phyloP scores from a whole-genome alignment of 23 red algal species.

The Porphyridium purpureum region DNA sequence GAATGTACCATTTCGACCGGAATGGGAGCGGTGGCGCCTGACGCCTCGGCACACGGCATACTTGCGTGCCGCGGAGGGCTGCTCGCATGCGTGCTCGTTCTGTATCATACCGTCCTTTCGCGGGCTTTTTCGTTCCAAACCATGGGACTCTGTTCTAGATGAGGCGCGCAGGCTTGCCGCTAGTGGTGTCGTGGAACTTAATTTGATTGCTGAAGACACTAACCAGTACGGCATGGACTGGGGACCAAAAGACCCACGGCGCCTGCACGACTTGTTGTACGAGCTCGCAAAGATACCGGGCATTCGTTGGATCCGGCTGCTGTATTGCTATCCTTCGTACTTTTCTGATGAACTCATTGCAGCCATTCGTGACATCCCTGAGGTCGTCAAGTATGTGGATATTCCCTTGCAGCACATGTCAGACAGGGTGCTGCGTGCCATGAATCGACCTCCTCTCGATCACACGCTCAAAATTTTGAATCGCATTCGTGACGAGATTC shows the following conservation, averaged over 20 bases:
- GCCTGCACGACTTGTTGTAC: conserved; percentile 53
- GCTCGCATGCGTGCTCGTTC: conserved; percentile 79
- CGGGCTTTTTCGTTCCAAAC: conserved; percentile 77
- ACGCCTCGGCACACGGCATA: conserved; percentile 68
- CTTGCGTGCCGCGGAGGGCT: conserved; percentile 79
- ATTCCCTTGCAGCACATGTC: conserved; percentile 90
- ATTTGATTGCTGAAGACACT: conserved; percentile 92
- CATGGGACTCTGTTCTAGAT: conserved; percentile 30
- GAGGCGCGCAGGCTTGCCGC: conserved; percentile 54
- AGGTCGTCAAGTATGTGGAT: conserved; percentile 87
- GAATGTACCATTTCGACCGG: conserved; percentile 75
- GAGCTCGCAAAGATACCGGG: conserved; percentile 27
- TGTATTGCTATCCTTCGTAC: conserved; percentile 94
- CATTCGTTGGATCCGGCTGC: conserved; percentile 55
- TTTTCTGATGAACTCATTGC: conserved; percentile 71
- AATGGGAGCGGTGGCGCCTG: conserved; percentile 49
- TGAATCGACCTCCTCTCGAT: conserved; percentile 48
- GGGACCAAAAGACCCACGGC: conserved; percentile 30
- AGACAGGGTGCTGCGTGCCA: conserved; percentile 47
- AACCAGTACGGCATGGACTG: conserved; percentile 98
- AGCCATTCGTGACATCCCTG: conserved; percentile 49
- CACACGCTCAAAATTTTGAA: conserved; percentile 42
- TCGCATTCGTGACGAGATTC: conserved; percentile 42
- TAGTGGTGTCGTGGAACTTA: conserved; percentile 61
- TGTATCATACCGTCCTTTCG: conserved; percentile 85